phyloP scores from a whole-genome alignment of 192 early-diverging fungal species.

The Podila epicladia region DNA sequence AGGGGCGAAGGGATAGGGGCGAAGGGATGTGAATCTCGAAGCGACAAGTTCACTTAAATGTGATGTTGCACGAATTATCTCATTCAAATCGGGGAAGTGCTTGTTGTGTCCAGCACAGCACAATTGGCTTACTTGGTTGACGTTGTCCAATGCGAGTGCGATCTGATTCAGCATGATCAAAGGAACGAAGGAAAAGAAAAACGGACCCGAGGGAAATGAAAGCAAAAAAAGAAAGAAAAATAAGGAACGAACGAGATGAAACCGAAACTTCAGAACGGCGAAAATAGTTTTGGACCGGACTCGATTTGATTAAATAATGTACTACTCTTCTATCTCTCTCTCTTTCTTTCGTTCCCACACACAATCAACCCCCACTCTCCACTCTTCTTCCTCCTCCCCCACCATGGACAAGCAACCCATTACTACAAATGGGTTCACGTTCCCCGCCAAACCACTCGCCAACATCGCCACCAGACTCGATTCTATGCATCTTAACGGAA shows the following conservation, averaged over 20 bases:
- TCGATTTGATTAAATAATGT: neutral
- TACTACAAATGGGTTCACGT: slow-evolving; percentile 3
- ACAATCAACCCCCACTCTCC: neutral
- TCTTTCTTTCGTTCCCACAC: neutral
- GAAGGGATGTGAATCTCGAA: no score
- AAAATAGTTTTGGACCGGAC: neutral
- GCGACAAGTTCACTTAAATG: no score
- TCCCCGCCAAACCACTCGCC: neutral
- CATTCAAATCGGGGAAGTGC: no score
- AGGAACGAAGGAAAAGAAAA: no score
- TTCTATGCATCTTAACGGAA: neutral
- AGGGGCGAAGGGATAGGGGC: no score
- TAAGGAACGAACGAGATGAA: neutral
- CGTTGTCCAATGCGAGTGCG: no score
- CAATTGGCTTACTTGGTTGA: no score
- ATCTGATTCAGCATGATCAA: no score
- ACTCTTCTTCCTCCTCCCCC: neutral
- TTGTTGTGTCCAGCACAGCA: no score
- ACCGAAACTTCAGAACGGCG: neutral
- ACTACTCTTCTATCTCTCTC: neutral
- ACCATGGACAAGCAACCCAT: slow-evolving; percentile 5
- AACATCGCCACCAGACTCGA: slow-evolving; percentile 1
- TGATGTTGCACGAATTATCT: no score
- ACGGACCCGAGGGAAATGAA: neutral
- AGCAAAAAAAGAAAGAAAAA: slow-evolving; percentile 1